phyloP scores from a whole-genome alignment of 192 early-diverging fungal species.

The Geranomyces variabilis region DNA sequence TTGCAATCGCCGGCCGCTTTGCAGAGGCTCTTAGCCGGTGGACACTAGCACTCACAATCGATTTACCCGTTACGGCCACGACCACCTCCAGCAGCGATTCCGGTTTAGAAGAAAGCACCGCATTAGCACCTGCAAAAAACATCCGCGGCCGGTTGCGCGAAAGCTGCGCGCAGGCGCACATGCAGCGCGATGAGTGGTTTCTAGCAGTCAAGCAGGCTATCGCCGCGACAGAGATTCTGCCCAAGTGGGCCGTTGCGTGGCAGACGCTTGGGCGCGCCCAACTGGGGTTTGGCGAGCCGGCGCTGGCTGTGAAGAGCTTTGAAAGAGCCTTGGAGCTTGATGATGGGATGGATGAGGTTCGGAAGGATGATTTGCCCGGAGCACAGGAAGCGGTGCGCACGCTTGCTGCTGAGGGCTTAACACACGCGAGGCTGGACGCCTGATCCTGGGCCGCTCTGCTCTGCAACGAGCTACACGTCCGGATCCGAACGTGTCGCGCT shows the following conservation, averaged over 20 bases:
- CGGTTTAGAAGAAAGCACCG: background rate
- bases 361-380: conserved; percentile 3
- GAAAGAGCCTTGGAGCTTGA: background rate
- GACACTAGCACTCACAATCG: background rate
- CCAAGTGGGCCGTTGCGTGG: conserved; percentile 11
- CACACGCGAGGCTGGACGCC: conserved; percentile 2
- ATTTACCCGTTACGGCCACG: background rate
- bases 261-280: conserved; percentile 17
- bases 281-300: conserved; percentile 17
- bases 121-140: background rate
- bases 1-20: conserved; percentile 8
- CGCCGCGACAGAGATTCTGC: background rate
- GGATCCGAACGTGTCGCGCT: no score
- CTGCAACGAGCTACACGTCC: no score
- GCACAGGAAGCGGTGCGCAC: background rate
- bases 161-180: conserved; percentile 4
- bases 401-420: background rate
- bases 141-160: background rate
- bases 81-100: background rate
- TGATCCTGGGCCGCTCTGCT: no score
- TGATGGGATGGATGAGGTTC: background rate
- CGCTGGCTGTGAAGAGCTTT: background rate
- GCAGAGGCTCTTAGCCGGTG: conserved; percentile 12
- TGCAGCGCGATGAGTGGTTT: conserved; percentile 13
- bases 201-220: background rate